Percentiles rank a stretch among this genome's conserved stretches.
These are phyloP conservation scores for Kwoniella europaea DNA, from an alignment of 768 basidiomycete genomes.

Conservation along the genomic window DNA sequence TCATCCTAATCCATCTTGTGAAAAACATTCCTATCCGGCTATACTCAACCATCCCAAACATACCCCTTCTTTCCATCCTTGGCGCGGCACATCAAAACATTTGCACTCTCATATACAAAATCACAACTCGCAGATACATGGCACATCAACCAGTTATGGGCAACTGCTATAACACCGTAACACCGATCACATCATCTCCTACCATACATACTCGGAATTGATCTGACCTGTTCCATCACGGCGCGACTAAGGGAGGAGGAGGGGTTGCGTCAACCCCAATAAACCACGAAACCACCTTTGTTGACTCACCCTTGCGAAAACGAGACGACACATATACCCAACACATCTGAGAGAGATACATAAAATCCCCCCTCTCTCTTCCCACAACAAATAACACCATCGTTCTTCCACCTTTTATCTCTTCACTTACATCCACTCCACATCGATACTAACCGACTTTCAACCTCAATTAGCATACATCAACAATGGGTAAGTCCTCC, in stretches of 20 bases:
- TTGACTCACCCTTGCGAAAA: slow-evolving; percentile 7
- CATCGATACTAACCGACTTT: neutral
- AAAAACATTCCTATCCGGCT: neutral
- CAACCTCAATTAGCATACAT: slow-evolving; percentile 7
- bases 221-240: neutral
- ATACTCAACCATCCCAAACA: neutral
- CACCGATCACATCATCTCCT: slow-evolving; percentile 2
- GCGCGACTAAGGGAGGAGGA: neutral
- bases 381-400: neutral
- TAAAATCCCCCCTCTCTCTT: slow-evolving; percentile 4
- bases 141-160: neutral
- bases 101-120: neutral
- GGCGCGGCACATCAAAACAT: slow-evolving; percentile 10
- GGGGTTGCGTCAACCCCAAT: slow-evolving; percentile 14
- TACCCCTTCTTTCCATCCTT: slow-evolving; percentile 2
- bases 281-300: neutral
- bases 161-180: slow-evolving; percentile 3
- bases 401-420: slow-evolving; percentile 9
- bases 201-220: neutral
- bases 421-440: slow-evolving; percentile 9
- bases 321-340: slow-evolving; percentile 23
- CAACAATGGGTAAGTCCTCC: slow-evolving; percentile 44
- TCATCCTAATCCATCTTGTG: neutral
- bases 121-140: neutral
- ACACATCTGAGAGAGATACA: neutral